Conservation (phyloP, 2,329 filamentous ascomycete genomes). For the Incumbomyces lentus region DNA sequence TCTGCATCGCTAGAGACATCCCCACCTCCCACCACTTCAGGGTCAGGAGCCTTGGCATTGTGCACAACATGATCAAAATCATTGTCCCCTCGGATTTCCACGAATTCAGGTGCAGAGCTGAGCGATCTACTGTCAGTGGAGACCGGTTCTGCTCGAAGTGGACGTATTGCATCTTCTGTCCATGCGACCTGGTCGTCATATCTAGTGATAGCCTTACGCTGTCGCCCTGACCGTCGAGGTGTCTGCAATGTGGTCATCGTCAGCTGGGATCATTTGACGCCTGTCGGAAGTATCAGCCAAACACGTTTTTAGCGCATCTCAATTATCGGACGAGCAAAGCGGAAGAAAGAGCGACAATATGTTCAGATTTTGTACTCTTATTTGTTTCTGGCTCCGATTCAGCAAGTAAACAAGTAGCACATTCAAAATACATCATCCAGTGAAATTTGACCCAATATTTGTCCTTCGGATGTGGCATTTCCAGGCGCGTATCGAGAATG, state of each 20-base stretch:
- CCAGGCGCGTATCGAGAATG: too few relatives aligned
- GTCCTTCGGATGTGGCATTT: too few relatives aligned
- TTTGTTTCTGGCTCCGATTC: too few relatives aligned
- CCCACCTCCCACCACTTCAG: neutral
- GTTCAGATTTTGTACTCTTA: too few relatives aligned
- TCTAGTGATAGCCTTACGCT: slow-evolving; percentile 16
- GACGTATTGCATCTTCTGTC: slow-evolving; percentile 16
- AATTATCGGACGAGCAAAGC: too few relatives aligned
- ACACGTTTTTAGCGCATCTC: too few relatives aligned
- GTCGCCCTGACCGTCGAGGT: slow-evolving; percentile 16
- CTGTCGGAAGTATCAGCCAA: neutral
- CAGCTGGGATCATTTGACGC: neutral
- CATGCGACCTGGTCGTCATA: slow-evolving; percentile 16
- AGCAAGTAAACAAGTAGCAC: too few relatives aligned
- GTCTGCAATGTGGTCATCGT: neutral
- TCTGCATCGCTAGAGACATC: neutral
- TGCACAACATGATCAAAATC: slow-evolving; percentile 2
- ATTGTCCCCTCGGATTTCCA: neutral
- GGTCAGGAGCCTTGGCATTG: neutral
- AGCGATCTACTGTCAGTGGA: slow-evolving; percentile 2
- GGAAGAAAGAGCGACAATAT: too few relatives aligned
- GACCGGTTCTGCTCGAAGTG: slow-evolving; percentile 11
- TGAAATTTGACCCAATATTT: too few relatives aligned
- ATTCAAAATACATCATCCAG: too few relatives aligned
- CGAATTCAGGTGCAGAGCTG: neutral